phyloP scores from a whole-genome alignment of 305 asterid genomes.

The Fraxinus dipetala region DNA sequence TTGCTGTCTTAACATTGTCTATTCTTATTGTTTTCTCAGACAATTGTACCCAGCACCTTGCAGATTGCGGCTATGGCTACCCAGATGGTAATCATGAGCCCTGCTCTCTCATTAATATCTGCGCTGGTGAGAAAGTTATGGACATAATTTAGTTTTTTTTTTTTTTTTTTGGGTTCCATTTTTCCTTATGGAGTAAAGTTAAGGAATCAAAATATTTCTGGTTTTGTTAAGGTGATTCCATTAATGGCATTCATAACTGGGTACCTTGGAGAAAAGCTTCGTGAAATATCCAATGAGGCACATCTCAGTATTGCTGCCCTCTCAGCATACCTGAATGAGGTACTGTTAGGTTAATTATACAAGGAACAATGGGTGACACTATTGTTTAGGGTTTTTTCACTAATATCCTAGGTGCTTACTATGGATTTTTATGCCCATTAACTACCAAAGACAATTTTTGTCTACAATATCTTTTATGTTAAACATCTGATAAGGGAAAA shows the following conservation, averaged over 20 bases:
- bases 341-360: conserved; percentile 8
- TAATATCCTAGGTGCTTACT: neutral
- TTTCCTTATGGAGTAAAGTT: neutral
- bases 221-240: conserved; percentile 61
- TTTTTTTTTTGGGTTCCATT: conserved; percentile 3
- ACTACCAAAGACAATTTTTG: neutral
- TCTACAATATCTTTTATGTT: neutral
- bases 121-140: conserved; percentile 57
- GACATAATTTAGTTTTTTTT: neutral
- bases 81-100: conserved; percentile 79
- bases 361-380: neutral
- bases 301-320: conserved; percentile 68
- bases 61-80: conserved; percentile 82
- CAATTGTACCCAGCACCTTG: conserved; percentile 66
- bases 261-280: conserved; percentile 82
- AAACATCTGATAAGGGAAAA: neutral
- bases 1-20: conserved; percentile 13
- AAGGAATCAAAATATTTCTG: conserved; percentile 17
- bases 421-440: neutral
- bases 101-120: conserved; percentile 61
- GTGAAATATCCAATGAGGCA: conserved; percentile 57
- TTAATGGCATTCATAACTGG: conserved; percentile 63
- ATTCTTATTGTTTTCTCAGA: conserved; percentile 39
- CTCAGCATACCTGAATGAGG: conserved; percentile 87
- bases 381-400: neutral